Conservation (phyloP, 257 asterid genomes). For the Primulina tabacum region DNA sequence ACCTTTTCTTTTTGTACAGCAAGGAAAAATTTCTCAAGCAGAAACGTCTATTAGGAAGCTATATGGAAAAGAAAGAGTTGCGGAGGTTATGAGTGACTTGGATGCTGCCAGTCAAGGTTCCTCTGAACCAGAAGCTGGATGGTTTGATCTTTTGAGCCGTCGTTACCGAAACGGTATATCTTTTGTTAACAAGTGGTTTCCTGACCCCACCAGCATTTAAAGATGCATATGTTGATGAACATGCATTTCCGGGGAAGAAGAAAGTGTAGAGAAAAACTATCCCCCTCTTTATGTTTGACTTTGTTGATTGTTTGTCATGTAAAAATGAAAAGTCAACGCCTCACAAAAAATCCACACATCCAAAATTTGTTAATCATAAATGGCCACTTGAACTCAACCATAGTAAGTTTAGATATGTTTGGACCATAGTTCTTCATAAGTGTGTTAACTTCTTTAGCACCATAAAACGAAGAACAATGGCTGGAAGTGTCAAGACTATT, state of each 20-base stretch:
- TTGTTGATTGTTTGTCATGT: background rate
- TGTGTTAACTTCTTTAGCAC: background rate
- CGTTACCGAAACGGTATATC: conserved; percentile 82
- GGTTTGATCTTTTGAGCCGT: conserved; percentile 93
- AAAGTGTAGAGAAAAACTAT: background rate
- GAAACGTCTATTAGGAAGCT: conserved; percentile 65
- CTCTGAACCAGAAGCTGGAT: conserved; percentile 82
- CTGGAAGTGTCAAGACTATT: background rate
- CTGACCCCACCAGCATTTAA: background rate
- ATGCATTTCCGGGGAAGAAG: background rate
- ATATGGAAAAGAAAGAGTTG: conserved; percentile 85
- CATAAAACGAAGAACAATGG: background rate
- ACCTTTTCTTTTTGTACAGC: conserved; percentile 42
- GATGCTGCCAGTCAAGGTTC: conserved; percentile 69
- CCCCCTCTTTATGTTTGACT: background rate
- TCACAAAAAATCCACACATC: background rate
- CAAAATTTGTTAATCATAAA: background rate
- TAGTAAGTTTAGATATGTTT: background rate
- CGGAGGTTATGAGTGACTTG: conserved; percentile 80
- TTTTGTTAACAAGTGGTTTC: conserved; percentile 6
- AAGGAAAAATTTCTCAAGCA: conserved; percentile 71
- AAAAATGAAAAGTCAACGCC: background rate
- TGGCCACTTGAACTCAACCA: background rate
- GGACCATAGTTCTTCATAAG: background rate
- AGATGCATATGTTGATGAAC: conserved; percentile 5